Conservation (phyloP, 2,329 filamentous ascomycete genomes). For the Penicillium verrucosum region DNA sequence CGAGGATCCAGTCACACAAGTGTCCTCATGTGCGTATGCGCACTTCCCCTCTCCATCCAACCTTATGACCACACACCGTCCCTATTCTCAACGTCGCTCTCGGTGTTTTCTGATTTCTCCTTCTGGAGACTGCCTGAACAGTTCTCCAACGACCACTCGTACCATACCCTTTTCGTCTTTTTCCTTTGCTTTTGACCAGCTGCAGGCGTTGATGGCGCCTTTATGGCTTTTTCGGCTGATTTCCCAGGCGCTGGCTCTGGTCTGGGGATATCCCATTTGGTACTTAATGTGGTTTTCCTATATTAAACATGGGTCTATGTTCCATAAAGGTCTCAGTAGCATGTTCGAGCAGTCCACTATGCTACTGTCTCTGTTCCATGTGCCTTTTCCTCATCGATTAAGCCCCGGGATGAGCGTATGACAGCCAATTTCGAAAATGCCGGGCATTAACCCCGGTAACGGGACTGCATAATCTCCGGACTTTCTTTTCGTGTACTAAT, state of each 20-base stretch:
- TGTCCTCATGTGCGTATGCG: neutral
- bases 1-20: neutral
- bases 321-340: conserved; percentile 4
- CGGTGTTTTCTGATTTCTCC: neutral
- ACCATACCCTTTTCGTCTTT: conserved; percentile 9
- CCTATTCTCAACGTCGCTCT: conserved; percentile 4
- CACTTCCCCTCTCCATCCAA: neutral
- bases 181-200: conserved; percentile 18
- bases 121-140: neutral
- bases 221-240: conserved; percentile 13
- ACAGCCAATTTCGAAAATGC: neutral
- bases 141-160: conserved; percentile 15
- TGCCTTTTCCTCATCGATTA: neutral
- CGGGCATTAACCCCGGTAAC: neutral
- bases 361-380: conserved; percentile 7
- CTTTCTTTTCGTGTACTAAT: conserved; percentile 1
- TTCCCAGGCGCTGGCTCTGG: conserved; percentile 19
- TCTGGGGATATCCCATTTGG: conserved; percentile 16
- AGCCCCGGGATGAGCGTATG: neutral
- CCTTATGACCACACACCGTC: conserved; percentile 4
- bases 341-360: neutral
- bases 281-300: conserved; percentile 15
- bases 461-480: neutral
- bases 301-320: conserved; percentile 4
- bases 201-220: conserved; percentile 24